Conservation (phyloP, 192 early-diverging fungal genomes). For the Backusella macrospora region DNA sequence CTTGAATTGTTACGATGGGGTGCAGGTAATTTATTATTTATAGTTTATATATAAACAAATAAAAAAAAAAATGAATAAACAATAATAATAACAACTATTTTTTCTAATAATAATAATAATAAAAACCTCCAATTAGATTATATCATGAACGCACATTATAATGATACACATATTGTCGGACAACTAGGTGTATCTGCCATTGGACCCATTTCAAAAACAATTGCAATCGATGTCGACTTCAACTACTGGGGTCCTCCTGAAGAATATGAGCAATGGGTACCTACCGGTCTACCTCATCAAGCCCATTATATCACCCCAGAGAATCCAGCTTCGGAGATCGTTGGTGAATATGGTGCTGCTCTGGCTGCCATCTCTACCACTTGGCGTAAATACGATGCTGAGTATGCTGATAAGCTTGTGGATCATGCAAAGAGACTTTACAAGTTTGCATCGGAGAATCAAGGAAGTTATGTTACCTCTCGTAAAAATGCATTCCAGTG, state of each 20-base stretch:
- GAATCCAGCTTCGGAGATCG: constrained; percentile 37
- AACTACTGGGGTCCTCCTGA: constrained; percentile 60
- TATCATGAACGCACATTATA: constrained; percentile 59
- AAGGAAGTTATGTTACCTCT: constrained; percentile 40
- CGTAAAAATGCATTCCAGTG: constrained; percentile 44
- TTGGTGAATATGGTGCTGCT: constrained; percentile 58
- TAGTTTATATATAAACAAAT: constrained; percentile 5
- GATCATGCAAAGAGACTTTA: constrained; percentile 52
- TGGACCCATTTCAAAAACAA: constrained; percentile 37
- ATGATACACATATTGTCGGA: constrained; percentile 51
- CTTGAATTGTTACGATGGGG: constrained; percentile 43
- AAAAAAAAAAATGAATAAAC: background rate
- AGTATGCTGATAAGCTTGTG: constrained; percentile 49
- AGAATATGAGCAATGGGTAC: constrained; percentile 50
- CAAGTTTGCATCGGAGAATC: constrained; percentile 43
- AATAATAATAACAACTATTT: background rate
- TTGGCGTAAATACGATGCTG: constrained; percentile 50
- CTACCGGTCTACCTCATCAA: constrained; percentile 37
- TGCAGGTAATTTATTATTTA: constrained; percentile 30
- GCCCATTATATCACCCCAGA: constrained; percentile 39
- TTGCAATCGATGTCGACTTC: constrained; percentile 50
- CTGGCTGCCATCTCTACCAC: constrained; percentile 55
- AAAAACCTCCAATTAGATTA: constrained; percentile 41
- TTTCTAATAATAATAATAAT: background rate
- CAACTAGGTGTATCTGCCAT: constrained; percentile 40